Base-by-base conservation (phyloP, 2,329 filamentous ascomycete species). In the Neodidymelliopsis sp. region DNA sequence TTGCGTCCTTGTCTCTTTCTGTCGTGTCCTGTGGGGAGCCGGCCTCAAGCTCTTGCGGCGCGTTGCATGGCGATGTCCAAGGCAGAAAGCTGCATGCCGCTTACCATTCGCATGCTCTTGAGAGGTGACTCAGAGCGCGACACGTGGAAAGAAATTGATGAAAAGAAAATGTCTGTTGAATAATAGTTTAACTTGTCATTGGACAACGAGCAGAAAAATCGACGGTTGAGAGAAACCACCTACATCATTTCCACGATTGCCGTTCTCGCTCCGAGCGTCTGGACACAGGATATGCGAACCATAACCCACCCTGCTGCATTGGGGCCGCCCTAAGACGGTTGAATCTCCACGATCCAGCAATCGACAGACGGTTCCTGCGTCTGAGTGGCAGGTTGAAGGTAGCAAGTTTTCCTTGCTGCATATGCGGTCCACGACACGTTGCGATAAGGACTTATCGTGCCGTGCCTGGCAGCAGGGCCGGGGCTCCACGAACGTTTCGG, bases 371-470 rank as follows among this genome's bases (percentile, higher is more conserved):
- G 18, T 29, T 49, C 38, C 31, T 52, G 41, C 34, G 22, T 39
- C 28, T 49, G 47, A 57, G 33, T 58, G 57, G 61, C 36, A 49
- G 57, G 39, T 23, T 28, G 37, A 25, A 28, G 22, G 25, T 45
- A 34, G 42, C 18, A 57, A 54, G 49, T 58, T 61, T 60, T 59
- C 50, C 49, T 41, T 46, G 42, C 25, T 59, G 61, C 60, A 60
- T 53, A 49, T 48, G 48, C 43, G 49, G 40, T 45, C 38, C 38
- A 29, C 33, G 40, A 53, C 54, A 64, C 54, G 55, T 55, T 60
- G 52, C 56, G 56, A 63, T 62, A 63, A 55, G 49, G 19, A 28
- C 53, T 59, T 65, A 60, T 59, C 61, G 49, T 55, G 40, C 55
- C 55, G 57, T 50, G 42, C 45, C 53, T 57, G 56, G 44, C 51